A percentile compares a stretch with the other conserved stretches of the same genome.
Evolutionary conservation across 352 stramenopile genomes (phyloP).

Genomic region (Phytopythium boreale): DNA sequence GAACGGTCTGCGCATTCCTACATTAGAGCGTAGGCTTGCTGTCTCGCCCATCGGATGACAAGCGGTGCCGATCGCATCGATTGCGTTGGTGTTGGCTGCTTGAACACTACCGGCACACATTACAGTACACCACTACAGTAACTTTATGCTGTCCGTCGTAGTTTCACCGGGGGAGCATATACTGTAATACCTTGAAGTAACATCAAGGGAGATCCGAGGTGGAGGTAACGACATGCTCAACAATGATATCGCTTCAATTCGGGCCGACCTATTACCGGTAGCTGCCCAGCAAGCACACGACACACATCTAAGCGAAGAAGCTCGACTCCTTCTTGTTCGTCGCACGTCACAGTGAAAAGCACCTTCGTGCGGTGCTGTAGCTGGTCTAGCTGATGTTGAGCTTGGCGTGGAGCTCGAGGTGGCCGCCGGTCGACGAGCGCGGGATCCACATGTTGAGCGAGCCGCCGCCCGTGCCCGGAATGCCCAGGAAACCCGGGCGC

Average conservation of each 20-base stretch:
- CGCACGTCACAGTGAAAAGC: background rate
- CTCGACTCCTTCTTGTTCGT: background rate
- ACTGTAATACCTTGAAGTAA: too few relatives aligned
- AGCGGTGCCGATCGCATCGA: too few relatives aligned
- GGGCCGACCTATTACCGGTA: background rate
- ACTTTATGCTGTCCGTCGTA: too few relatives aligned
- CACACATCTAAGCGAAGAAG: background rate
- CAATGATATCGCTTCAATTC: background rate
- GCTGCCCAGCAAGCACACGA: background rate
- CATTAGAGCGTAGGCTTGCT: too few relatives aligned
- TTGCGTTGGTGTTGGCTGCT: too few relatives aligned
- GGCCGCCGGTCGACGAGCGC: slow-evolving; percentile 29
- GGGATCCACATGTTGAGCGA: slow-evolving; percentile 65
- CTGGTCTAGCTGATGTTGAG: slow-evolving; percentile 37
- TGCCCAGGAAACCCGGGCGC: slow-evolving; percentile 46
- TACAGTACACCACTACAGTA: too few relatives aligned
- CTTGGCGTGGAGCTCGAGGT: slow-evolving; percentile 42
- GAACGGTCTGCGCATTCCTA: too few relatives aligned
- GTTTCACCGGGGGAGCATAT: too few relatives aligned
- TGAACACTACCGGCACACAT: too few relatives aligned
- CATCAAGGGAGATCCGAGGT: too few relatives aligned
- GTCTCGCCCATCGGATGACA: too few relatives aligned
- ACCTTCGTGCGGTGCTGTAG: background rate
- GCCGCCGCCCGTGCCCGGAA: slow-evolving; percentile 54
- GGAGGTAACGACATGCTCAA: background rate